Percentiles rank a stretch among this genome's conserved stretches.
Conservation (phyloP, 495 filamentous ascomycete genomes). For the Aspergillus conjunctus region DNA sequence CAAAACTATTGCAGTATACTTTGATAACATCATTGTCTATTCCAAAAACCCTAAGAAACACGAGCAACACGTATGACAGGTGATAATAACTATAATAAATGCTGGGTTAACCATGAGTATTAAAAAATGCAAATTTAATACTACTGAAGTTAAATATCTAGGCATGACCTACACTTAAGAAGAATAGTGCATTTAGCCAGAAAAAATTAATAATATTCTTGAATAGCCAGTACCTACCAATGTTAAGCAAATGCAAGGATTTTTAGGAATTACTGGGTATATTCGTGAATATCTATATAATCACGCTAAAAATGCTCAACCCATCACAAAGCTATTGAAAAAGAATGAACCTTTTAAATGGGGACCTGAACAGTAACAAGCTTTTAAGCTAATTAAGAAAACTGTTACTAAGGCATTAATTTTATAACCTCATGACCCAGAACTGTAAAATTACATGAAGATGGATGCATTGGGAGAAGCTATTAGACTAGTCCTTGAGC, state of each 20-base stretch:
- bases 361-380: background rate
- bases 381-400: background rate
- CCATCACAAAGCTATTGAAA: background rate
- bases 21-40: no score
- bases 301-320: background rate
- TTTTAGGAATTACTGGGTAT: background rate
- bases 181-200: background rate
- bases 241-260: background rate
- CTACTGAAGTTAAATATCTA: background rate
- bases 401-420: background rate
- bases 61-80: background rate
- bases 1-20: no score
- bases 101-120: background rate
- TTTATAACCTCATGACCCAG: background rate
- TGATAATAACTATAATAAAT: background rate
- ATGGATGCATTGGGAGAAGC: background rate
- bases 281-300: background rate
- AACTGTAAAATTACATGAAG: background rate
- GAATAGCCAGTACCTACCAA: background rate
- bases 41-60: no score
- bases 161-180: background rate
- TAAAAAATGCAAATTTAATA: background rate
- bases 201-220: background rate
- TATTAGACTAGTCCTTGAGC: background rate
- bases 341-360: background rate